phyloP scores from a whole-genome alignment of 148 eudicot genomes.

The Linanthus parryae region DNA sequence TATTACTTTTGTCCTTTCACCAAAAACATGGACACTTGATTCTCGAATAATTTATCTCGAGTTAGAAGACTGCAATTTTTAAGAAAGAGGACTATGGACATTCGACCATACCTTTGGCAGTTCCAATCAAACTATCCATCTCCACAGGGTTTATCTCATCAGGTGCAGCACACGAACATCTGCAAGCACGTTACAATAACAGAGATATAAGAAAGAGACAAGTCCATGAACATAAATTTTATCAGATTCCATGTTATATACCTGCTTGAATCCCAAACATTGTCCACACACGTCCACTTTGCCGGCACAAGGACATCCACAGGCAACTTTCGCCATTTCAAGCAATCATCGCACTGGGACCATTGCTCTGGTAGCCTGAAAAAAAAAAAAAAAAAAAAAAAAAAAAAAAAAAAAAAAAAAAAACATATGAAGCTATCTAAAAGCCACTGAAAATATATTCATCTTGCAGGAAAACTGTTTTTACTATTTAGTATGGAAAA shows the following conservation, averaged over 20 bases:
- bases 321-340: constrained; percentile 83
- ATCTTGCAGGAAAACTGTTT: too few relatives aligned
- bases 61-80: neutral
- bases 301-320: constrained; percentile 67
- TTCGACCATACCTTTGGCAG: constrained; percentile 48
- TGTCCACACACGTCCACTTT: constrained; percentile 77
- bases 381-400: too few relatives aligned
- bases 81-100: constrained; percentile 7
- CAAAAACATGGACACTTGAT: constrained; percentile 3
- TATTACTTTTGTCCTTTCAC: too few relatives aligned
- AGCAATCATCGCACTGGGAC: constrained; percentile 89
- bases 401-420: too few relatives aligned
- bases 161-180: constrained; percentile 70
- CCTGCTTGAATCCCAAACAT: constrained; percentile 82
- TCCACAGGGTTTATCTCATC: constrained; percentile 56
- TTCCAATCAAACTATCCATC: constrained; percentile 33
- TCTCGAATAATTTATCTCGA: neutral
- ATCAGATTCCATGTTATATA: too few relatives aligned
- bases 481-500: too few relatives aligned
- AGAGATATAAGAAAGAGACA: neutral
- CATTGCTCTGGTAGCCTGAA: constrained; percentile 81
- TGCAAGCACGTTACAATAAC: too few relatives aligned
- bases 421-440: too few relatives aligned
- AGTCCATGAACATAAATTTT: neutral
- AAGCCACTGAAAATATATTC: too few relatives aligned